A percentile compares a stretch with the other conserved stretches of the same genome.
Conservation (phyloP, 2,329 filamentous ascomycete species). For the Cladorrhinum sp. region DNA sequence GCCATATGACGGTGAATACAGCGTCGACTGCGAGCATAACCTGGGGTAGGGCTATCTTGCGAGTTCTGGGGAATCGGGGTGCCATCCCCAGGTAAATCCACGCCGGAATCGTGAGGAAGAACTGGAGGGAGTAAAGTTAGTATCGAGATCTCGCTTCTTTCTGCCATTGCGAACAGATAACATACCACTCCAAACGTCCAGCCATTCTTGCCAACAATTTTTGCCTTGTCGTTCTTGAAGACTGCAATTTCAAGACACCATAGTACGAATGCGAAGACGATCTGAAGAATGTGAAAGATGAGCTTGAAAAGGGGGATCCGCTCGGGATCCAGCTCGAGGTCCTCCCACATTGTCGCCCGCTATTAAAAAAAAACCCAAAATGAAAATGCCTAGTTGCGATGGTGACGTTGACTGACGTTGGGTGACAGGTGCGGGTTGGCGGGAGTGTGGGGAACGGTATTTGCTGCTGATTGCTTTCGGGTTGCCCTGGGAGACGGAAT, state of each 20-base stretch:
- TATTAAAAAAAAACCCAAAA: neutral
- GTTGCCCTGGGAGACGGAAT: neutral
- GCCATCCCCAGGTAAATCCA: conserved; percentile 65
- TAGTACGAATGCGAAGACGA: conserved; percentile 51
- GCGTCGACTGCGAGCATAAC: conserved; percentile 58
- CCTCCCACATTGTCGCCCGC: conserved; percentile 40
- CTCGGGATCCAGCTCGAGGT: conserved; percentile 53
- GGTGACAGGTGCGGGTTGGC: neutral
- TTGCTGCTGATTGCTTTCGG: neutral
- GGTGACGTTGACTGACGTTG: neutral
- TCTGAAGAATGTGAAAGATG: conserved; percentile 54
- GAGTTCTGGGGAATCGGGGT: conserved; percentile 60
- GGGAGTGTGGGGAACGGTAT: neutral
- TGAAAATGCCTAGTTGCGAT: neutral
- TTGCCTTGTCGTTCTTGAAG: conserved; percentile 48
- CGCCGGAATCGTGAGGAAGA: conserved; percentile 61
- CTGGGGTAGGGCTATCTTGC: conserved; percentile 59
- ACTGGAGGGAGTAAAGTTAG: conserved; percentile 41
- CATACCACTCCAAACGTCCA: conserved; percentile 65
- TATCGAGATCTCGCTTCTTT: neutral
- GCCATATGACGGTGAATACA: conserved; percentile 60
- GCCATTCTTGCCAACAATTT: conserved; percentile 55
- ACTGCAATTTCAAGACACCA: conserved; percentile 61
- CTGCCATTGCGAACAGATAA: conserved; percentile 11
- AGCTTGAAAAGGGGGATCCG: conserved; percentile 56